A percentile compares a stretch with the other conserved stretches of the same genome.
phyloP scores from a whole-genome alignment of 306 rosid species.

The Aeschynomene evenia region DNA sequence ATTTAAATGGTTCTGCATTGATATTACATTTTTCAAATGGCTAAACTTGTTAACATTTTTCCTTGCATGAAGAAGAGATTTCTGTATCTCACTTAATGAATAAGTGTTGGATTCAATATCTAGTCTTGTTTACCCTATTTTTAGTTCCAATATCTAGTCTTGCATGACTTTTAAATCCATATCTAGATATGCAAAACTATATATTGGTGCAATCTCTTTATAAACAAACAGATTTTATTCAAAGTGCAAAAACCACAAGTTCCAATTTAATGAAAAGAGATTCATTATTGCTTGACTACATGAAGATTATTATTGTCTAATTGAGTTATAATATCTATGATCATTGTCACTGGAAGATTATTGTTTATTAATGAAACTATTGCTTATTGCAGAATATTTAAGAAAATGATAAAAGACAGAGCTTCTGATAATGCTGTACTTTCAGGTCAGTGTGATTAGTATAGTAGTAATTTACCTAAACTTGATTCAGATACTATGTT shows the following conservation, averaged over 20 bases:
- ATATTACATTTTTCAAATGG: no score
- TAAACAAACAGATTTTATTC: not conserved
- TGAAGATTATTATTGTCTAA: no score
- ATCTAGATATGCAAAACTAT: not conserved
- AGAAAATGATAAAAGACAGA: constrained; percentile 46
- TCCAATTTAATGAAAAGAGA: not conserved
- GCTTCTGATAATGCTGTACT: constrained; percentile 29
- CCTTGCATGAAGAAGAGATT: no score
- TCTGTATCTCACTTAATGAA: no score
- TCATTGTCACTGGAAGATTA: not conserved
- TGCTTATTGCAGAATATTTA: constrained; percentile 64
- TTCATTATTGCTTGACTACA: not conserved
- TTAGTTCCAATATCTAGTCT: not conserved
- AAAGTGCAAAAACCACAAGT: not conserved
- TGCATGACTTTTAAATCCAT: not conserved
- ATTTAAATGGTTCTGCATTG: no score
- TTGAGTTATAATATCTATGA: not conserved
- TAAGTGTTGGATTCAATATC: not conserved
- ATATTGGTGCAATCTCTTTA: not conserved
- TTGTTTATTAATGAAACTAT: no score
- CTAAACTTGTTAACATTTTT: no score
- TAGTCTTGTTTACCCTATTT: not conserved
- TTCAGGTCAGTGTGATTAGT: constrained; percentile 29
- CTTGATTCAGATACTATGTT: not conserved
- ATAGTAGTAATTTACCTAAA: not conserved